Percentiles rank a stretch among this genome's conserved stretches.
phyloP scores from a whole-genome alignment of 345 rosid species.

The Populus nigra region DNA sequence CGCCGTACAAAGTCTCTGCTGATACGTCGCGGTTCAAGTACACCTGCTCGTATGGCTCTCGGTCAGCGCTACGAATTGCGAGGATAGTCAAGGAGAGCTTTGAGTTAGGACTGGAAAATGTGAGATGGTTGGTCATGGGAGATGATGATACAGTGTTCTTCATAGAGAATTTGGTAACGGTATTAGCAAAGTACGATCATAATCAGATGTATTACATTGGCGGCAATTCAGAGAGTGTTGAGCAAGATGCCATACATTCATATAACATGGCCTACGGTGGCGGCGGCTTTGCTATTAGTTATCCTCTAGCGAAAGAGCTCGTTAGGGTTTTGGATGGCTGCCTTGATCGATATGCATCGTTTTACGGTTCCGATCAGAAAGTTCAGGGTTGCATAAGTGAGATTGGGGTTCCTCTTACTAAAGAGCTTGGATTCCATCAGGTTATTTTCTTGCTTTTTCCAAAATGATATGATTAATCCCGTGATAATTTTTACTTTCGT shows the following conservation, averaged over 20 bases:
- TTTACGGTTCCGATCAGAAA: conserved; percentile 88
- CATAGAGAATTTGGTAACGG: conserved; percentile 61
- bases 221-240: conserved; percentile 79
- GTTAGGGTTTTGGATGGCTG: conserved; percentile 77
- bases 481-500: no score
- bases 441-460: conserved; percentile 20
- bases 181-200: conserved; percentile 71
- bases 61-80: conserved; percentile 71
- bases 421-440: conserved; percentile 92
- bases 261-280: conserved; percentile 89
- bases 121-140: conserved; percentile 95
- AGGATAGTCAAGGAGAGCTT: conserved; percentile 80
- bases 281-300: conserved; percentile 81
- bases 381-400: conserved; percentile 74
- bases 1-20: conserved; percentile 56
- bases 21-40: conserved; percentile 66
- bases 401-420: conserved; percentile 75
- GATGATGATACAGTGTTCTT: conserved; percentile 92
- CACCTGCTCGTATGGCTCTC: conserved; percentile 64
- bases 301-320: conserved; percentile 66
- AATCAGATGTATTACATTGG: conserved; percentile 88
- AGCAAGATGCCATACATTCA: conserved; percentile 75
- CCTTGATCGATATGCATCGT: conserved; percentile 60
- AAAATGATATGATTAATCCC: no score
- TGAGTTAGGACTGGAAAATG: conserved; percentile 58